These are phyloP conservation scores for Xylaria intraflava DNA, from an alignment of 495 filamentous ascomycete species.

Conservation along the genomic window DNA sequence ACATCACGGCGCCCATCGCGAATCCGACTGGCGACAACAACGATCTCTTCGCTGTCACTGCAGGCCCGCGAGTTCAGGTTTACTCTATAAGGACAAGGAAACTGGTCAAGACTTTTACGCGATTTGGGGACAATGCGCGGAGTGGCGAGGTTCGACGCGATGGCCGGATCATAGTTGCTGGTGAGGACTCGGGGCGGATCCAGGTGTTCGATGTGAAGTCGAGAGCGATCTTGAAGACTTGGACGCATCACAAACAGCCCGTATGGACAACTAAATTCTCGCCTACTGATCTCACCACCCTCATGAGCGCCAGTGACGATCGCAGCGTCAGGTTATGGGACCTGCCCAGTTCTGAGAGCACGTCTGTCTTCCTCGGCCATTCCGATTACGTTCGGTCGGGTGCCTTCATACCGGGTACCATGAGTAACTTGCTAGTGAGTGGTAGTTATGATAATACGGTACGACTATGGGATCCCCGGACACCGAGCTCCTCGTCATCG, in stretches of 20 bases:
- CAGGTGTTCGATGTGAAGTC: slow-evolving; percentile 88
- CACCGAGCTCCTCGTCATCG: slow-evolving; percentile 50
- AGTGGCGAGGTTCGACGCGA: slow-evolving; percentile 81
- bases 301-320: slow-evolving; percentile 85
- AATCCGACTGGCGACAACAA: slow-evolving; percentile 39
- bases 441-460: slow-evolving; percentile 95
- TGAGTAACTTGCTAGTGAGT: slow-evolving; percentile 68
- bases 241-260: slow-evolving; percentile 91
- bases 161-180: slow-evolving; percentile 80
- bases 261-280: slow-evolving; percentile 89
- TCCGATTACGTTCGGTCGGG: slow-evolving; percentile 85
- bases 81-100: slow-evolving; percentile 86
- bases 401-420: slow-evolving; percentile 74
- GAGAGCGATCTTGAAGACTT: slow-evolving; percentile 89
- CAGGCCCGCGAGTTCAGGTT: slow-evolving; percentile 84
- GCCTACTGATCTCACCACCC: slow-evolving; percentile 72
- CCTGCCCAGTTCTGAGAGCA: slow-evolving; percentile 68
- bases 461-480: slow-evolving; percentile 83
- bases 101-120: slow-evolving; percentile 80
- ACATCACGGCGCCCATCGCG: slow-evolving; percentile 68
- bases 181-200: slow-evolving; percentile 81
- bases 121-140: slow-evolving; percentile 84
- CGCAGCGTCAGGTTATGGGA: slow-evolving; percentile 91
- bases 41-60: slow-evolving; percentile 88
- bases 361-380: slow-evolving; percentile 77